These are phyloP conservation scores for Penicillium daleae DNA, from an alignment of 495 filamentous ascomycete species.

Conservation along the genomic window DNA sequence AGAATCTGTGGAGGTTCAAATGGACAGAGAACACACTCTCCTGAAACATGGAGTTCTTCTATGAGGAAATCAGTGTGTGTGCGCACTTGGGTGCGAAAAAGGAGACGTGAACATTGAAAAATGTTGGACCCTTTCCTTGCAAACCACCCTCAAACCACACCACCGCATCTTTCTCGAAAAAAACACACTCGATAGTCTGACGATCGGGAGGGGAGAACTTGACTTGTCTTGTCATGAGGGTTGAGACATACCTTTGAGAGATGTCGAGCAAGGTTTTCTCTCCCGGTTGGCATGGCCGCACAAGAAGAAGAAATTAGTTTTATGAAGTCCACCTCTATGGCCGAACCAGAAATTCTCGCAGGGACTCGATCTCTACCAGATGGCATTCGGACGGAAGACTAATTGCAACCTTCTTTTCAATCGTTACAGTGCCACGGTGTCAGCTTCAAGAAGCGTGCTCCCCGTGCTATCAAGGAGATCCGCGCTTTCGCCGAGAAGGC, in stretches of 20 bases:
- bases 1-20: constrained; percentile 31
- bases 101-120: constrained; percentile 5
- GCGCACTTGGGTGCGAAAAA: constrained; percentile 17
- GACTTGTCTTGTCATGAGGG: neutral
- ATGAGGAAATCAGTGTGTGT: constrained; percentile 26
- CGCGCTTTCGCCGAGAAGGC: constrained; percentile 85
- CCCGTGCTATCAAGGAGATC: constrained; percentile 98
- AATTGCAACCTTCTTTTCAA: constrained; percentile 49
- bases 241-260: neutral
- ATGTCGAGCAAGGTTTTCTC: neutral
- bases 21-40: constrained; percentile 39
- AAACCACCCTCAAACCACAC: constrained; percentile 12
- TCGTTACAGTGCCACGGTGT: constrained; percentile 84
- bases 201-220: constrained; percentile 3
- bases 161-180: constrained; percentile 8
- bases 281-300: constrained; percentile 24
- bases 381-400: constrained; percentile 67
- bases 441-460: constrained; percentile 99
- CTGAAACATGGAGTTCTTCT: constrained; percentile 31
- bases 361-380: constrained; percentile 41
- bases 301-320: constrained; percentile 63
- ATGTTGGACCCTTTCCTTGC: neutral
- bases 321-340: constrained; percentile 69
- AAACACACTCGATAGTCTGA: constrained; percentile 10
- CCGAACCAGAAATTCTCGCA: constrained; percentile 40